phyloP scores from a whole-genome alignment of 352 stramenopile species.

The Halophytophthora polymorphica region DNA sequence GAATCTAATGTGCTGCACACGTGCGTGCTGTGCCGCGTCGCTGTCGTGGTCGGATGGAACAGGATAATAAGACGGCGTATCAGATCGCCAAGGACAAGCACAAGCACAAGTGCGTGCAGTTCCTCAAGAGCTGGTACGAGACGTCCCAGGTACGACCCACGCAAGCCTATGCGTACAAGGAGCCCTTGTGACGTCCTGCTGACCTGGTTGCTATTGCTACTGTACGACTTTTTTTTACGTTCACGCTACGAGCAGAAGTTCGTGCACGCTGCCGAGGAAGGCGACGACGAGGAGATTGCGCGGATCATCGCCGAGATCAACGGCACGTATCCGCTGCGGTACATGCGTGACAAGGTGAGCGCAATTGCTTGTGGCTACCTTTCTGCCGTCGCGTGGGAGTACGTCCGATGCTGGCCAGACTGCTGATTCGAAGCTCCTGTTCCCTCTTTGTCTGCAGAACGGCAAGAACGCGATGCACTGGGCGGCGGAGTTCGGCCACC shows the following conservation, averaged over 20 bases:
- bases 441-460: conserved; percentile 43
- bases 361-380: too few relatives aligned
- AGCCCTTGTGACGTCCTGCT: too few relatives aligned
- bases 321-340: conserved; percentile 68
- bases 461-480: conserved; percentile 88
- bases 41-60: neutral
- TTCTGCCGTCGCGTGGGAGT: neutral
- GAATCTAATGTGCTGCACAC: neutral
- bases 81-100: conserved; percentile 89
- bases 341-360: conserved; percentile 82
- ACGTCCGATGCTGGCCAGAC: neutral
- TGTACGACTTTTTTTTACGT: neutral
- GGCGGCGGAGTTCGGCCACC: conserved; percentile 72
- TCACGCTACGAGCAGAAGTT: conserved; percentile 50
- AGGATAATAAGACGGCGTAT: conserved; percentile 89
- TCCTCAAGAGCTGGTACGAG: conserved; percentile 87
- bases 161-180: neutral
- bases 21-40: neutral
- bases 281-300: conserved; percentile 73
- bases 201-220: neutral
- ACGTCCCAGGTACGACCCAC: conserved; percentile 62
- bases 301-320: conserved; percentile 84
- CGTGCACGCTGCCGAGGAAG: conserved; percentile 77
- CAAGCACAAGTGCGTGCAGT: conserved; percentile 85
- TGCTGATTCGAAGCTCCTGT: neutral